Evolutionary conservation across 352 stramenopile species (phyloP), one percentile per base, ranked within the genome.

Genomic region (Globisporangium paroecandrum): DNA sequence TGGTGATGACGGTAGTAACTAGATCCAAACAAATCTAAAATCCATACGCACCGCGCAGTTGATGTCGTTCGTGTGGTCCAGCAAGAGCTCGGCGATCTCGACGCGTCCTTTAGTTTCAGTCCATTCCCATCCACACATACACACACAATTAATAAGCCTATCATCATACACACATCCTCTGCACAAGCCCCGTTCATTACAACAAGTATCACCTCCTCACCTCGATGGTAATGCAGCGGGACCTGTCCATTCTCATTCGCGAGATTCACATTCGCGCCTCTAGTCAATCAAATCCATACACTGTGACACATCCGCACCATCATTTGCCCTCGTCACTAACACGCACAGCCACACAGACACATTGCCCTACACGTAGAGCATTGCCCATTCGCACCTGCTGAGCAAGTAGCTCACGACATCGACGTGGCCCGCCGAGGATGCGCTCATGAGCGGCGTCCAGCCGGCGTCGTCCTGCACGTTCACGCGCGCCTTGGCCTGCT

Each of bases 401-500:
- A 92, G 78, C 55, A 93, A 55, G 22, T 85, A 59, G 20, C 74
- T 71, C 57, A 89, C 82, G 27, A 90, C 69, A 3, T 88, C 72
- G 27, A 72, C 75, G 62, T 91, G 79, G 13, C 85, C 82, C 7
- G 85, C 81, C 12, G 85, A 93, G 4, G 73, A 75, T 1, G 85
- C 85, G 66, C 82, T 93, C 85, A 93, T 91, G 36, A 93, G 75
- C 29, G 85, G 81, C 67, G 85, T 91, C 85, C 85, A 93, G 9
- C 82, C 82, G 10, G 81, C 77, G 69, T 91, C 85, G 65, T 91
- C 85, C 73, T 93, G 82, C 25, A 86, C 78, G 62, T 91, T 81
- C 24, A 89, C 71, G 12, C 66, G 49, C n/a, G 74, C 77, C 0
- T 80, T 66, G 3, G 60, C 77, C 3, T 73, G 66, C 20, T 71